Percentiles rank a stretch among this genome's conserved stretches.
Conservation (phyloP, 495 filamentous ascomycete species). For the Rusavskia elegans region DNA sequence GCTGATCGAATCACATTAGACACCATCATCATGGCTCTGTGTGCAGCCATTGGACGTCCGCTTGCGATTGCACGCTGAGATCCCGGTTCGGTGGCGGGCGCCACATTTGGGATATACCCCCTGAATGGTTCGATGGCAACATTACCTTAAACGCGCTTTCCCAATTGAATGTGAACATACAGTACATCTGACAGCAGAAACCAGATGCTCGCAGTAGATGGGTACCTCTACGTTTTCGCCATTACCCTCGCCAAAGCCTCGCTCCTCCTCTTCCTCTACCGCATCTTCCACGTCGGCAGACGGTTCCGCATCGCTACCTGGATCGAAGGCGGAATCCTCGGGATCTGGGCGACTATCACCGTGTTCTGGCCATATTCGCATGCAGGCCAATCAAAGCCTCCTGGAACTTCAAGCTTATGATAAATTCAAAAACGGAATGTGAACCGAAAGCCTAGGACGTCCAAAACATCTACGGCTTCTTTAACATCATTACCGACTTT, state of each 20-base stretch:
- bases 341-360: not conserved
- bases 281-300: slow-evolving; percentile 2
- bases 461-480: slow-evolving; percentile 1
- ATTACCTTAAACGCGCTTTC: not conserved
- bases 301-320: slow-evolving; percentile 1
- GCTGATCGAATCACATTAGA: not conserved
- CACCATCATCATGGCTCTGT: not conserved
- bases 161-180: not conserved
- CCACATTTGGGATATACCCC: not conserved
- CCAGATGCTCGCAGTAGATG: not conserved
- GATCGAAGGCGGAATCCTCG: not conserved
- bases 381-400: not conserved
- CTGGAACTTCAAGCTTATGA: not conserved
- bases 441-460: not conserved
- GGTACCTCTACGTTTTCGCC: slow-evolving; percentile 1
- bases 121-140: not conserved
- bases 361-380: slow-evolving; percentile 1
- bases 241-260: slow-evolving; percentile 4
- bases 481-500: slow-evolving; percentile 3
- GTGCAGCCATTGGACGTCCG: not conserved
- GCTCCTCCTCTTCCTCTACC: slow-evolving; percentile 5
- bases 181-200: not conserved
- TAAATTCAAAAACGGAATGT: not conserved
- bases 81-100: not conserved
- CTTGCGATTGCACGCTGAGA: not conserved